A percentile compares a stretch with the other conserved stretches of the same genome.
These are phyloP conservation scores for Dothidotthia symphoricarpi DNA, from an alignment of 2,329 filamentous ascomycete genomes.

Conservation along the genomic window DNA sequence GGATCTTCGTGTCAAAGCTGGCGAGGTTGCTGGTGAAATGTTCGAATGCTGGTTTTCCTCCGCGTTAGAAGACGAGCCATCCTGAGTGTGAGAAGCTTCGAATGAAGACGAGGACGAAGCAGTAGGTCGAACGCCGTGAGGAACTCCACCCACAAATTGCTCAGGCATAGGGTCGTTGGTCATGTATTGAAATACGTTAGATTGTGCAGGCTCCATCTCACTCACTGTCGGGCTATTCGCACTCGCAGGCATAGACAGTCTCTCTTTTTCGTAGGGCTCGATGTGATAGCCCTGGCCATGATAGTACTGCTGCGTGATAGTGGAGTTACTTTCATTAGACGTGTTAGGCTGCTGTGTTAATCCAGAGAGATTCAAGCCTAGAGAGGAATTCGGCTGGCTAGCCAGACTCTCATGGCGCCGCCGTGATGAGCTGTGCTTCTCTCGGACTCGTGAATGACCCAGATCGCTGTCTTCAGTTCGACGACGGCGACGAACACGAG, in stretches of 20 bases:
- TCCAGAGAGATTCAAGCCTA: constrained; percentile 45
- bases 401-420: constrained; percentile 31
- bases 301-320: constrained; percentile 47
- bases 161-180: constrained; percentile 11
- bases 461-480: constrained; percentile 20
- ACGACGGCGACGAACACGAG: constrained; percentile 18
- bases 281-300: constrained; percentile 31
- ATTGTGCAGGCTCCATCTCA: constrained; percentile 18
- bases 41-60: constrained; percentile 15
- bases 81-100: constrained; percentile 17
- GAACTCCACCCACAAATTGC: constrained; percentile 7
- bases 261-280: constrained; percentile 17
- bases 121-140: constrained; percentile 14
- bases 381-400: constrained; percentile 42
- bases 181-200: constrained; percentile 35
- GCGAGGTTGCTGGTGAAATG: constrained; percentile 33
- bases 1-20: constrained; percentile 22
- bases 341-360: constrained; percentile 43
- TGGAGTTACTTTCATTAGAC: constrained; percentile 49
- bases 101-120: constrained; percentile 22
- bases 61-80: constrained; percentile 23
- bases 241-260: constrained; percentile 13
- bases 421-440: constrained; percentile 36
- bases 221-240: constrained; percentile 10
- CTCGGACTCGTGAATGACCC: constrained; percentile 31